A percentile compares a stretch with the other conserved stretches of the same genome.
phyloP scores from a whole-genome alignment of 1,284 basidiomycete genomes.

The Fomitopsis betulina region DNA sequence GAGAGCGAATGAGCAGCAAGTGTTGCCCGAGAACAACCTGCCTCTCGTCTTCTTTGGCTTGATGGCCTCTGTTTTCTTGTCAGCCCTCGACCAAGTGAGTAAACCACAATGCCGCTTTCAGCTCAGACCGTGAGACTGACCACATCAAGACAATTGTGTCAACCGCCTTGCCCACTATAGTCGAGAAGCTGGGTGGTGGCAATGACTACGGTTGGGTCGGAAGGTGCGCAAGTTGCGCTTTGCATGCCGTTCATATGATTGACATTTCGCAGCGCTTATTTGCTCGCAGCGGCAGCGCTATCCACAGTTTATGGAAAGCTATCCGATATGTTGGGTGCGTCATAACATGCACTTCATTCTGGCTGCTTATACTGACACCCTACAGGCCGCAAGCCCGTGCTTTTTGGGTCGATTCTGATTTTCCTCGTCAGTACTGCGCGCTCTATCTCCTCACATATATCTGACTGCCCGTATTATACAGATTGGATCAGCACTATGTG shows the following conservation, averaged over 20 bases:
- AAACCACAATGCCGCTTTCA: neutral
- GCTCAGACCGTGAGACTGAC: neutral
- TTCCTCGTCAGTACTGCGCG: constrained; percentile 54
- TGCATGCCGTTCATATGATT: neutral
- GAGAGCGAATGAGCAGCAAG: constrained; percentile 35
- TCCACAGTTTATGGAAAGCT: constrained; percentile 76
- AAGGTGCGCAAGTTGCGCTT: constrained; percentile 40
- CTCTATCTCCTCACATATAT: neutral
- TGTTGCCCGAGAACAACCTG: constrained; percentile 37
- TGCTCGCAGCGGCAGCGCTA: constrained; percentile 65
- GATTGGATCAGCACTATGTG: constrained; percentile 79
- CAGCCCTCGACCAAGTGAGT: constrained; percentile 36
- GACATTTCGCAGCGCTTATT: constrained; percentile 52
- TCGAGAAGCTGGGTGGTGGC: constrained; percentile 63
- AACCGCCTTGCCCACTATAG: constrained; percentile 79
- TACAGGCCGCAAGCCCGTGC: constrained; percentile 67
- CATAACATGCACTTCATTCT: neutral
- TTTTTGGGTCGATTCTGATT: constrained; percentile 62
- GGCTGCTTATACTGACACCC: neutral
- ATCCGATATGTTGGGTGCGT: constrained; percentile 52
- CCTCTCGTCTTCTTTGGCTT: constrained; percentile 36
- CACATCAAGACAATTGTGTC: constrained; percentile 63
- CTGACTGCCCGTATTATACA: constrained; percentile 20
- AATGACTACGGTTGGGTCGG: constrained; percentile 74
- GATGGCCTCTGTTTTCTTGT: constrained; percentile 40